These are phyloP conservation scores for Penicillium crustosum DNA, from an alignment of 2,329 filamentous ascomycete species.

Conservation along the genomic window DNA sequence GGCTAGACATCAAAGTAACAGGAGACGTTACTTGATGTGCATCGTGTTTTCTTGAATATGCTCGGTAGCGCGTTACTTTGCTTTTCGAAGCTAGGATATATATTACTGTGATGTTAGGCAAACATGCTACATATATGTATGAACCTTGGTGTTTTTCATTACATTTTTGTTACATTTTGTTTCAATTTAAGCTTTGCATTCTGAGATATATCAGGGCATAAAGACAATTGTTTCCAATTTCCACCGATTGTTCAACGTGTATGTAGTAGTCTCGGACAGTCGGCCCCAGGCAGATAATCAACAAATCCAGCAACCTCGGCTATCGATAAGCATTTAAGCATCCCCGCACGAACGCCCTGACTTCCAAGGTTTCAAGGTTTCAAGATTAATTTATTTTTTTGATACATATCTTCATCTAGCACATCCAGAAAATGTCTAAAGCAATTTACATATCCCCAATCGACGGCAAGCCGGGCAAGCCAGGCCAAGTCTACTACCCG, in stretches of 20 bases:
- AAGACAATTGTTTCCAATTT: not conserved
- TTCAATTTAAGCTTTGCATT: not conserved
- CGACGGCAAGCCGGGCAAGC: conserved; percentile 67
- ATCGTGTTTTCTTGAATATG: too few relatives aligned
- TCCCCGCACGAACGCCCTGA: not conserved
- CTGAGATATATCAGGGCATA: not conserved
- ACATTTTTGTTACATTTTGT: not conserved
- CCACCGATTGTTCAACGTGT: not conserved
- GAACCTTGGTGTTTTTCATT: too few relatives aligned
- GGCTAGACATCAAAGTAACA: too few relatives aligned
- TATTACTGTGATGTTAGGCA: not conserved
- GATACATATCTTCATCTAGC: not conserved
- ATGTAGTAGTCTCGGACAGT: not conserved
- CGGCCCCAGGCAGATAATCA: not conserved
- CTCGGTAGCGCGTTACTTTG: not conserved
- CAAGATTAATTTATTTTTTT: not conserved
- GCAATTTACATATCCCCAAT: conserved; percentile 49
- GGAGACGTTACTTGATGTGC: too few relatives aligned
- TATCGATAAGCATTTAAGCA: conserved; percentile 1
- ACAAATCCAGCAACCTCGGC: not conserved
- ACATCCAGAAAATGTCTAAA: conserved; percentile 41
- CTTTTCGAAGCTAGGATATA: not conserved
- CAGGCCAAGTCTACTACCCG: conserved; percentile 73
- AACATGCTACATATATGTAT: too few relatives aligned
- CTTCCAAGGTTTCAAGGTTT: not conserved